Evolutionary conservation across 768 basidiomycete species (phyloP).

Genomic region (Rickenella mellea): DNA sequence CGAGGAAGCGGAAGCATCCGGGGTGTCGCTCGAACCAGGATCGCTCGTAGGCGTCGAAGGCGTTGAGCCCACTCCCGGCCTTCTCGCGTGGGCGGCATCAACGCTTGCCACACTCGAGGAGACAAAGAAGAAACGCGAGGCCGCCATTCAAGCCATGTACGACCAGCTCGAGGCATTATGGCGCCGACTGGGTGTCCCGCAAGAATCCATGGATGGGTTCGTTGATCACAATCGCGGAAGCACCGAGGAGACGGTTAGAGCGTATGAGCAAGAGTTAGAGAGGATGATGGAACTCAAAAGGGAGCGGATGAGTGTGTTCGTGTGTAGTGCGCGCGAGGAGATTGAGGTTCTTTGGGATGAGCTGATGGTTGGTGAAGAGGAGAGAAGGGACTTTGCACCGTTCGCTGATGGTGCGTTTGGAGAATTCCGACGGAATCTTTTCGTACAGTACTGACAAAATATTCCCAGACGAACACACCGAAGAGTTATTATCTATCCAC

Average conservation of each 20-base stretch:
- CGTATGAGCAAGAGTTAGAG: conserved; percentile 85
- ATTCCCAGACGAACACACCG: conserved; percentile 78
- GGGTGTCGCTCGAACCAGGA: conserved; percentile 25
- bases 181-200: conserved; percentile 73
- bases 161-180: conserved; percentile 89
- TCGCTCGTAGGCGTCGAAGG: conserved; percentile 51
- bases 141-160: conserved; percentile 87
- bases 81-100: conserved; percentile 64
- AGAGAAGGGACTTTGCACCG: conserved; percentile 70
- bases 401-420: conserved; percentile 73
- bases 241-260: conserved; percentile 63
- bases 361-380: conserved; percentile 77
- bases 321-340: conserved; percentile 72
- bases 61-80: conserved; percentile 66
- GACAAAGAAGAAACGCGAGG: conserved; percentile 64
- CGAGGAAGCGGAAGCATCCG: conserved; percentile 48
- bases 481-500: conserved; percentile 77
- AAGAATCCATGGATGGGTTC: conserved; percentile 83
- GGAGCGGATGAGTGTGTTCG: conserved; percentile 79
- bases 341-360: conserved; percentile 79
- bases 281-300: conserved; percentile 85
- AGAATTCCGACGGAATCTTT: too few relatives aligned
- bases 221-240: conserved; percentile 76
- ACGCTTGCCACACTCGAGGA: conserved; percentile 55
- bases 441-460: too few relatives aligned